Percentiles rank a stretch among this genome's conserved stretches.
These are phyloP conservation scores for Galeopsis tetrahit DNA, from an alignment of 257 asterid genomes.

Conservation along the genomic window DNA sequence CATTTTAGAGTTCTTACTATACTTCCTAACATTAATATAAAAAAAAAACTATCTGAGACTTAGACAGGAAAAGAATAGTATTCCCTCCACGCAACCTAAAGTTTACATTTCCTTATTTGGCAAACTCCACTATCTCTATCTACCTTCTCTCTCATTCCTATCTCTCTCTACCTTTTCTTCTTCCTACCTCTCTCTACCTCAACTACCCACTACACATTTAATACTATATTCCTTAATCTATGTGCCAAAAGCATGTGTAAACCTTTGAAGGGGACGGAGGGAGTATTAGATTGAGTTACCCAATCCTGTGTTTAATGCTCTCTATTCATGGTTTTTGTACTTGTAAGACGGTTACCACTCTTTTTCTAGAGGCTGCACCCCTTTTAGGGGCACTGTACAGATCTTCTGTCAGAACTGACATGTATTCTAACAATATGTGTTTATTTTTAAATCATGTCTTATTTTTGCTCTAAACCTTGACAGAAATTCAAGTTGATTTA, in stretches of 20 bases:
- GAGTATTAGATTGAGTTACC: neutral
- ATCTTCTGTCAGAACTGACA: neutral
- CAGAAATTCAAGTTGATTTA: too few species aligned
- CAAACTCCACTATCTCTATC: too few species aligned
- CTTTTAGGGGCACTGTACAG: neutral
- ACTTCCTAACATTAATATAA: neutral
- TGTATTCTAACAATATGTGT: neutral
- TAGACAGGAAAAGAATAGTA: neutral
- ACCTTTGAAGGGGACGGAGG: too few species aligned
- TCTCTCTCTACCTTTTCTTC: too few species aligned
- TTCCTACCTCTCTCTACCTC: too few species aligned
- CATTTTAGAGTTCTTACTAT: neutral
- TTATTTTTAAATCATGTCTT: neutral
- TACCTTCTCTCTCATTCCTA: too few species aligned
- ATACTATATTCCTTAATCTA: too few species aligned
- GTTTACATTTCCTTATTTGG: too few species aligned
- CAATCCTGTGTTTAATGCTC: neutral
- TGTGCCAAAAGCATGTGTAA: too few species aligned
- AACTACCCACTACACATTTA: too few species aligned
- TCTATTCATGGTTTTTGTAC: neutral
- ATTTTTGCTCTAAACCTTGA: neutral
- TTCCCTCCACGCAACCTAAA: too few species aligned
- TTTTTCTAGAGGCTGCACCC: neutral
- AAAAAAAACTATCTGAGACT: neutral
- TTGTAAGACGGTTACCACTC: neutral